Evolutionary conservation across 495 filamentous ascomycete genomes (phyloP).

Genomic region (Daldinia childiae): DNA sequence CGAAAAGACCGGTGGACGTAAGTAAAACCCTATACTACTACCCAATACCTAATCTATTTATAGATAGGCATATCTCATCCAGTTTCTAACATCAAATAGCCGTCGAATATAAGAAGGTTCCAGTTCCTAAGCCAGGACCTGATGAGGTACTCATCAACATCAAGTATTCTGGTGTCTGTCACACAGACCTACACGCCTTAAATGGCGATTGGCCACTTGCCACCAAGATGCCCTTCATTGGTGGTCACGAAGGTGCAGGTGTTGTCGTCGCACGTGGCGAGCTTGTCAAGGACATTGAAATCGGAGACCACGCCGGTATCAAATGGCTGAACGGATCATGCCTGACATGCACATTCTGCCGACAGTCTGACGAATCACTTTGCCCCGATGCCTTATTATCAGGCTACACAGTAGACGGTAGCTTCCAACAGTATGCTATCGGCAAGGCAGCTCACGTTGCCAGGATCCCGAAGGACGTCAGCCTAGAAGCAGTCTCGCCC

Average conservation of each 20-base stretch:
- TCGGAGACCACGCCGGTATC: constrained; percentile 85
- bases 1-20: constrained; percentile 76
- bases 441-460: constrained; percentile 86
- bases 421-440: constrained; percentile 92
- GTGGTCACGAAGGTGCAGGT: constrained; percentile 94
- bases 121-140: constrained; percentile 77
- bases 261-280: constrained; percentile 81
- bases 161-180: constrained; percentile 93
- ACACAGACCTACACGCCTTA: constrained; percentile 87
- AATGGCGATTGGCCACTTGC: constrained; percentile 88
- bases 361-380: constrained; percentile 66
- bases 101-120: constrained; percentile 81
- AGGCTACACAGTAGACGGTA: constrained; percentile 91
- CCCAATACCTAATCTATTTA: not conserved
- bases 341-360: constrained; percentile 81
- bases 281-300: constrained; percentile 74
- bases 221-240: constrained; percentile 84
- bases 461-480: constrained; percentile 75
- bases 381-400: constrained; percentile 77
- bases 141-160: constrained; percentile 93
- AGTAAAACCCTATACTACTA: constrained; percentile 25
- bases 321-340: constrained; percentile 94
- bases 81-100: constrained; percentile 51
- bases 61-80: not conserved
- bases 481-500: constrained; percentile 81